phyloP scores from a whole-genome alignment of 768 basidiomycete species.

The Megacollybia marginata region DNA sequence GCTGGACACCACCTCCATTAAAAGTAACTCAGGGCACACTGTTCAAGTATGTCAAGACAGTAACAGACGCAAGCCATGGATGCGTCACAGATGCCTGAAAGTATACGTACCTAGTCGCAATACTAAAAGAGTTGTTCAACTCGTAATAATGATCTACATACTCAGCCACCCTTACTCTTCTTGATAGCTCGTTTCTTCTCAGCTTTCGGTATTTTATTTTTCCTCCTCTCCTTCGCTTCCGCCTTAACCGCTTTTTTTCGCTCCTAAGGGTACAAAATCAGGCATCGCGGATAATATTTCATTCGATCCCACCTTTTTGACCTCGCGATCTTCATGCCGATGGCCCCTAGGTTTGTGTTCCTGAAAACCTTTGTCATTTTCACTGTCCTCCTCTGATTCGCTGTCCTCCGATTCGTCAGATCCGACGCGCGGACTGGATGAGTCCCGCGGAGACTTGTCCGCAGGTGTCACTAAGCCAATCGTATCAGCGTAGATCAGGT shows the following conservation, averaged over 20 bases:
- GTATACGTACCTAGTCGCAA: not conserved
- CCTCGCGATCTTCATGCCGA: constrained; percentile 86
- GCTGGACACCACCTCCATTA: constrained; percentile 81
- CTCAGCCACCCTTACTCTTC: constrained; percentile 16
- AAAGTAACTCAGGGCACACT: constrained; percentile 78
- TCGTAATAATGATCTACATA: constrained; percentile 12
- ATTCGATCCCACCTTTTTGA: constrained; percentile 65
- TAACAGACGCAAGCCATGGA: constrained; percentile 87
- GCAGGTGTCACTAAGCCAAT: constrained; percentile 64
- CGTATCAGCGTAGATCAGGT: constrained; percentile 81
- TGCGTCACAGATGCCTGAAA: constrained; percentile 81
- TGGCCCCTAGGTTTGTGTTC: constrained; percentile 75
- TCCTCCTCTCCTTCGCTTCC: constrained; percentile 81
- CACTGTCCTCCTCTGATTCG: constrained; percentile 29
- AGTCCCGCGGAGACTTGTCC: not conserved
- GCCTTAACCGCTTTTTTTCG: constrained; percentile 86
- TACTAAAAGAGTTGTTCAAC: too few species aligned
- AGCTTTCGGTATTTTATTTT: constrained; percentile 91
- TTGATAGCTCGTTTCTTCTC: constrained; percentile 89
- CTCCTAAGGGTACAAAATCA: constrained; percentile 44
- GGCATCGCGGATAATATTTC: not conserved
- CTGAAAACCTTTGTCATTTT: constrained; percentile 28
- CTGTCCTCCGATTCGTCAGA: constrained; percentile 23
- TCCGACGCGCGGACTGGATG: constrained; percentile 9
- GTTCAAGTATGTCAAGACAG: constrained; percentile 84